Percentiles rank a stretch among this genome's conserved stretches.
Evolutionary conservation across 768 basidiomycete genomes (phyloP).

Genomic region (Podaxis pistillaris): DNA sequence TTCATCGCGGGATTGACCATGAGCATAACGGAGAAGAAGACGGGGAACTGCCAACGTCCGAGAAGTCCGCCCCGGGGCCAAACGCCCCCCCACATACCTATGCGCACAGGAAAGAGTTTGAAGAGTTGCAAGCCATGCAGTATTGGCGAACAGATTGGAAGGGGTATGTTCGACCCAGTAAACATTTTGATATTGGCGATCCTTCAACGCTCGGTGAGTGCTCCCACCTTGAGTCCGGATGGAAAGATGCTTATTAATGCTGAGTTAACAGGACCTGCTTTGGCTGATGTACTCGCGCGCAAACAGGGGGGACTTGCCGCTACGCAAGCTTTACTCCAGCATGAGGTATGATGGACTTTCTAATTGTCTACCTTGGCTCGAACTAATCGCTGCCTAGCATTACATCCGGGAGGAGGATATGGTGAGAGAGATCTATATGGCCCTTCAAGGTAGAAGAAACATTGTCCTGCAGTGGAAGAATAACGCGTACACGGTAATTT

Average conservation of each 20-base stretch:
- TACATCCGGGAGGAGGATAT: conserved; percentile 76
- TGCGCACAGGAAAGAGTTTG: conserved; percentile 54
- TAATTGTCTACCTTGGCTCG: not conserved
- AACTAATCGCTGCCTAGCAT: conserved; percentile 35
- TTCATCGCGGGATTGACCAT: not conserved
- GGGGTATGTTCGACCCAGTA: conserved; percentile 38
- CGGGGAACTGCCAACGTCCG: not conserved
- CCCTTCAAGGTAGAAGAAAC: conserved; percentile 70
- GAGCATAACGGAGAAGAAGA: not conserved
- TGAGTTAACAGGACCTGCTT: conserved; percentile 41
- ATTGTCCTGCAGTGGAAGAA: conserved; percentile 46
- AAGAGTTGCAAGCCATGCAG: conserved; percentile 59
- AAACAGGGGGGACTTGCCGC: conserved; percentile 33
- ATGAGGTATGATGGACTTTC: conserved; percentile 34
- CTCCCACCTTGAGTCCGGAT: not conserved
- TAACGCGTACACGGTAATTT: conserved; percentile 30
- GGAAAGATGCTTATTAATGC: not conserved
- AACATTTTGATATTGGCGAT: conserved; percentile 62
- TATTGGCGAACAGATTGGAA: conserved; percentile 76
- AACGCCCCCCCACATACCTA: conserved; percentile 31
- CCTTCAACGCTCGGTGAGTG: conserved; percentile 66
- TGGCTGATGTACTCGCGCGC: conserved; percentile 30
- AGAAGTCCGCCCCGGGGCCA: not conserved
- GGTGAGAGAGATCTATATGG: conserved; percentile 74
- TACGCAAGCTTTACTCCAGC: conserved; percentile 37